phyloP scores from a whole-genome alignment of 108 stramenopile species.

The Halocafeteria seosinensis region DNA sequence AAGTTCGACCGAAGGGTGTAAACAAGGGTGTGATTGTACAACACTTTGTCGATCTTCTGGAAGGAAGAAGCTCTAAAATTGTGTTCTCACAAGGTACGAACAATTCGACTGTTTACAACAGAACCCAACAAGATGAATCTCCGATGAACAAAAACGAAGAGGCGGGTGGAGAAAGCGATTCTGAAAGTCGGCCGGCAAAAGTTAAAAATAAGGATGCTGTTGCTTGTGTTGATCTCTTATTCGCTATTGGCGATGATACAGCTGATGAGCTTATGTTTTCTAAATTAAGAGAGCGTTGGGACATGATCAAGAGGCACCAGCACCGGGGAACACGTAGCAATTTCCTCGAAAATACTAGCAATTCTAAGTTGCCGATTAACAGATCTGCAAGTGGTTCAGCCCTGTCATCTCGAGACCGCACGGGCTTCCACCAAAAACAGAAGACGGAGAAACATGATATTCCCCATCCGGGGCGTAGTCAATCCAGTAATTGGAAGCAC shows the following conservation, averaged over 20 bases:
- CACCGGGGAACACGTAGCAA: neutral
- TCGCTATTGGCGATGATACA: conserved; percentile 38
- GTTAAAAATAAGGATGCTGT: neutral
- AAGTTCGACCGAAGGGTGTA: conserved; percentile 45
- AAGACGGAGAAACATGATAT: neutral
- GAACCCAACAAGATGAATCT: neutral
- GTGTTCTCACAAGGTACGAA: neutral
- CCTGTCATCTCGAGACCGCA: neutral
- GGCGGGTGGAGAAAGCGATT: neutral
- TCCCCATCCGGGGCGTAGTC: neutral
- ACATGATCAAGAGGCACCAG: too few species aligned
- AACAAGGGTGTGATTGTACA: conserved; percentile 38
- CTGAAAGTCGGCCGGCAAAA: neutral
- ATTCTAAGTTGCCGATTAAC: neutral
- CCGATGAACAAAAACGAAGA: neutral
- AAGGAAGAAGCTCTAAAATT: neutral
- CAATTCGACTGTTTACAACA: neutral
- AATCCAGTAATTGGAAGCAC: neutral
- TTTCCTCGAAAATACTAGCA: neutral
- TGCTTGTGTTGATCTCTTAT: conserved; percentile 25
- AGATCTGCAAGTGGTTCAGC: neutral
- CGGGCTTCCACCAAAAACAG: neutral
- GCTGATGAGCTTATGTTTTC: conserved; percentile 51
- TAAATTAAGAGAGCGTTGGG: conserved; percentile 12
- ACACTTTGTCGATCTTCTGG: conserved; percentile 19